These are phyloP conservation scores for Isabelozyma heimii DNA, from an alignment of 805 yeast genomes.

Conservation along the genomic window DNA sequence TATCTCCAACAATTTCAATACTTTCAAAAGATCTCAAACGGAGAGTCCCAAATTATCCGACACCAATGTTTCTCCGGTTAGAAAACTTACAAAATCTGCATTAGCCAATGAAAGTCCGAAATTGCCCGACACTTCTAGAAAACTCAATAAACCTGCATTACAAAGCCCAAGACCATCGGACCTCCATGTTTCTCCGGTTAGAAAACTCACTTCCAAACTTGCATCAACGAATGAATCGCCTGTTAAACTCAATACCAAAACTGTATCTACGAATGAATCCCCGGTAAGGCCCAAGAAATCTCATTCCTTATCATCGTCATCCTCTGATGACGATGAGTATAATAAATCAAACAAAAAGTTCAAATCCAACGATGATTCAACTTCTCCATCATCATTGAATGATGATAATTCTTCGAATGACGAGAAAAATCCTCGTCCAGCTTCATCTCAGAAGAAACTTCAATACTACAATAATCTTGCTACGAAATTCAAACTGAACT, in stretches of 20 bases:
- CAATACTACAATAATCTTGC: conserved; percentile 46
- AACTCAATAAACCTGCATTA: background rate
- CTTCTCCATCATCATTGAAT: conserved; percentile 37
- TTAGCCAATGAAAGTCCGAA: background rate
- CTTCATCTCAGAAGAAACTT: conserved; percentile 13
- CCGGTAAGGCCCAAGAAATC: background rate
- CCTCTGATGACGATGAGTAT: background rate
- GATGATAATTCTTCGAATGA: conserved; percentile 15
- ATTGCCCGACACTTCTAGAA: background rate
- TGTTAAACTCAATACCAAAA: background rate
- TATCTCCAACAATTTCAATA: background rate
- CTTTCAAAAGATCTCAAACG: conserved; percentile 13
- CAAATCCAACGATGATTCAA: conserved; percentile 13
- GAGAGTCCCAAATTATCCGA: conserved; percentile 10
- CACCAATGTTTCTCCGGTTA: background rate
- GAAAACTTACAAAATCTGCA: background rate
- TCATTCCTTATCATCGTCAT: background rate
- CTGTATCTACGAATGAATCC: background rate
- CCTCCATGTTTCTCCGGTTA: too few relatives aligned
- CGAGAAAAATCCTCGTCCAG: background rate
- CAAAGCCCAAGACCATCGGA: background rate
- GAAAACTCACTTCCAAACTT: too few relatives aligned
- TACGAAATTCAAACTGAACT: conserved; percentile 43
- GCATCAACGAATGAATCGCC: background rate
- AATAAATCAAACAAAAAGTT: conserved; percentile 6